Base-by-base conservation (phyloP, 108 stramenopile species). In the Bacterosira constricta region DNA sequence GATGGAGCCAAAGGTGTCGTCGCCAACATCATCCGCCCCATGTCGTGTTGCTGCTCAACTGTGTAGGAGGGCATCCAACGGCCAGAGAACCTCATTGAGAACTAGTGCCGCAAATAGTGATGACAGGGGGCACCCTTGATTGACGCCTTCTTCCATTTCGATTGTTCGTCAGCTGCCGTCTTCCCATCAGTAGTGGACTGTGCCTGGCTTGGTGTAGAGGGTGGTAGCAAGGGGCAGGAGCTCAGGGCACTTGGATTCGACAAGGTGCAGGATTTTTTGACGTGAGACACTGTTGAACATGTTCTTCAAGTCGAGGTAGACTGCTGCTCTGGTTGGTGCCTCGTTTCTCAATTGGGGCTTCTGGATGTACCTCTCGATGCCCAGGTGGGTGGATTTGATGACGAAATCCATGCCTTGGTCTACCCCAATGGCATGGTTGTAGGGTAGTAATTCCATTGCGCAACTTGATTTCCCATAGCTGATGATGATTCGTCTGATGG, bases 251-350 rank as follows among this genome's bases (percentile, higher is more conserved):
- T n/a, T n/a, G n/a, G n/a, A n/a, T n/a, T n/a, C n/a, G n/a, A n/a
- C n/a, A n/a, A n/a, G n/a, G n/a, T 39, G 63, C 13, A 23, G 49
- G 20, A 52, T 12, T 25, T 36, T 32, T 3, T 42, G 38, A 3
- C 75, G 38, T 1, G 75, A 76, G 45, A 68, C 20, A 18, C 21
- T 25, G 67, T 69, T 76, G 67, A 76, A 76, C 75, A 76, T 76
- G 39, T 76, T 76, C 12, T 3, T 17, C 5, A 76, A 26, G 21
- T 76, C 75, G 7, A 69, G 57, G 38, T 32, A 55, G 30, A 76
- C 11, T 9, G 65, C 35, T 7, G 55, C 55, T 25, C 66, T 0
- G 42, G 73, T 20, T 6, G 73, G 63, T 1, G 11, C 12, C 1
- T 31, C n/a, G 0, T 44, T 27, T 17, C 34, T 12, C 2, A 26